Evolutionary conservation across 2,329 filamentous ascomycete species (phyloP), one percentile per base, ranked within the genome.

Genomic region (Claviceps humidiphila): DNA sequence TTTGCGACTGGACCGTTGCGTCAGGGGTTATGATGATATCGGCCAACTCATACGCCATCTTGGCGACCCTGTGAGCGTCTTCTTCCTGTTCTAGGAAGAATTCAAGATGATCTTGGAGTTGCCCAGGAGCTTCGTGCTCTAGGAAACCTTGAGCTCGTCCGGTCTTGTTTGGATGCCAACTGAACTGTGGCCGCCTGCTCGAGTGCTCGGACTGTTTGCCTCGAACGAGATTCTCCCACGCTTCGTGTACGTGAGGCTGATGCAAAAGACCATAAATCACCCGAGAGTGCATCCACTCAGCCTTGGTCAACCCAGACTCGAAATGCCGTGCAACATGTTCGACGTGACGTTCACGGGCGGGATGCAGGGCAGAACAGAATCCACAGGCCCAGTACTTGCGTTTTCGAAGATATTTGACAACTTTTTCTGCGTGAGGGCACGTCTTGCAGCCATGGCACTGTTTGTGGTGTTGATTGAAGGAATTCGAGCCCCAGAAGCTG

Each of bases 301-400:
- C 70, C 60, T 81, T 81, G 56, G 78, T 80, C 65, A 80, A 74
- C 49, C 78, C 77, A 17, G 72, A 71, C 62, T 84, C 82, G 59
- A 83, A 85, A 58, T 85, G 82, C n/a, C 74, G 71, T 20, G 81
- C 81, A 38, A 85, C 80, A 57, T 85, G 82, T 60, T 84, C 80
- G 55, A 84, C 81, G 59, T 84, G 78, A 51, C 82, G 79, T 61
- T 84, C 81, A 57, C 80, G 78, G 13, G 80, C 78, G 16, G 78
- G 74, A 53, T 83, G 74, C 43, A 84, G 72, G 16, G 75, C 76
- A 4, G 77, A 81, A 59, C 82, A 85, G 65, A 85, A 84, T 26
- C 82, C 82, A 57, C 82, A 85, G 1, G 80, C 82, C 77, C 81
- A 85, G 41, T 82, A 80, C 64, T 79, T 81, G 57, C 80, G 75